Base-by-base conservation (phyloP, 176 grass and related monocot species). In the Aegilops longissima region DNA sequence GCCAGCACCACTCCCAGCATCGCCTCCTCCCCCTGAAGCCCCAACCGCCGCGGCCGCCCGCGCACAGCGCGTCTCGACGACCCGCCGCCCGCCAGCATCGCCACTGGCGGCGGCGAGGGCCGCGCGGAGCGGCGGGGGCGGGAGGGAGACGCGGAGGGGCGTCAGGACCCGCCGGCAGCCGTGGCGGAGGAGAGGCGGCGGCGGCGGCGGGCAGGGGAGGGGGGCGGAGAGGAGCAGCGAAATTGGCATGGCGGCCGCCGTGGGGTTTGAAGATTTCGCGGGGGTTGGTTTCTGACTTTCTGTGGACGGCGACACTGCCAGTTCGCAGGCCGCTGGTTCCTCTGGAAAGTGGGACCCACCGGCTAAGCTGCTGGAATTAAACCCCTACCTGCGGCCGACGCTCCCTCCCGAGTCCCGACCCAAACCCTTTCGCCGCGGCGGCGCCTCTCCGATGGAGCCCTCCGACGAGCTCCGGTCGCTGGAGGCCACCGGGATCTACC, bases 401-500 rank as follows among this genome's bases (percentile, higher is more conserved):
- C 17, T 16, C 66, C 21, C 62, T 23, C 9, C 4, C 4, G 12
- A 27, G 27, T 75, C 23, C 73, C 27, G 16, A 75, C 34, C 83
- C 65, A 59, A 80, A 87, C 75, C 67, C 81, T 45, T 47, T 38
- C 25, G 31, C 64, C 47, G 52, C 64, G 52, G 74, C 51, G 34
- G 21, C 24, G 45, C 30, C 84, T 24, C 72, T 76, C 40, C 73
- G 83, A 71, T 73, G 84, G 70, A 67, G 6, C 23, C 78, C 80
- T 64, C 89, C 54, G 86, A 90, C 56, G 81, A 89, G 79, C 71
- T 95, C 64, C 66, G 61, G 25, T 86, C 90, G 9, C 91, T 98
- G 62, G 80, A 92, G 74, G 69, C 70, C 61, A 86, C 82, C 66
- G 96, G 96, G 9, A 71, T 98, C 62, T 95, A 91, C 90, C 86